Conservation (phyloP, 2,329 filamentous ascomycete genomes). For the Fusarium newnesense region DNA sequence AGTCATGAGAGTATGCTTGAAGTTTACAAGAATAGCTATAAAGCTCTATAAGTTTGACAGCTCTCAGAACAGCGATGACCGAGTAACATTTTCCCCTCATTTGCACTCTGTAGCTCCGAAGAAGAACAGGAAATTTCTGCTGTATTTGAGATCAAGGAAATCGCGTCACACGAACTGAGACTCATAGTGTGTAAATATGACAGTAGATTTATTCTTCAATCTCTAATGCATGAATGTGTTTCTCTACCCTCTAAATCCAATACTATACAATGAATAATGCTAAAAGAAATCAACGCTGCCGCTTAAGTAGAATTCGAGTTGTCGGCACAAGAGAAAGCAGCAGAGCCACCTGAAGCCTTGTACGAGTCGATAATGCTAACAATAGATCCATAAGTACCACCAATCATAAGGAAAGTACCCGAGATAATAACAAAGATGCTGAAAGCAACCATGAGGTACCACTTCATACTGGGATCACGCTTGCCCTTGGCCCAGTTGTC, state of each 20-base stretch:
- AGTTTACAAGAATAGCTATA: neutral
- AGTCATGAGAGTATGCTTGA: neutral
- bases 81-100: fast-evolving
- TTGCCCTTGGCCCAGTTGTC: constrained; percentile 42
- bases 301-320: constrained; percentile 50
- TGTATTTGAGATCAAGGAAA: too few species aligned
- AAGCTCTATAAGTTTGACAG: neutral
- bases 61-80: fast-evolving
- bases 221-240: neutral
- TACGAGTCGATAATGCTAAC: constrained; percentile 50
- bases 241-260: constrained; percentile 5
- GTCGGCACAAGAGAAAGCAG: constrained; percentile 55
- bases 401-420: constrained; percentile 54
- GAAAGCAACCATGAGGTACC: constrained; percentile 34
- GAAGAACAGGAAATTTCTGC: neutral
- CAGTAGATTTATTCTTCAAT: constrained; percentile 5
- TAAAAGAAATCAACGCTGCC: neutral
- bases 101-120: neutral
- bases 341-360: constrained; percentile 48
- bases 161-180: too few species aligned
- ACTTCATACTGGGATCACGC: constrained; percentile 8
- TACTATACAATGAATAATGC: neutral
- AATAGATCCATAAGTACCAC: constrained; percentile 58
- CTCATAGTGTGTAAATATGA: neutral
- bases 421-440: constrained; percentile 26